phyloP scores from a whole-genome alignment of 2,329 filamentous ascomycete genomes.

The Tolypocladium album region DNA sequence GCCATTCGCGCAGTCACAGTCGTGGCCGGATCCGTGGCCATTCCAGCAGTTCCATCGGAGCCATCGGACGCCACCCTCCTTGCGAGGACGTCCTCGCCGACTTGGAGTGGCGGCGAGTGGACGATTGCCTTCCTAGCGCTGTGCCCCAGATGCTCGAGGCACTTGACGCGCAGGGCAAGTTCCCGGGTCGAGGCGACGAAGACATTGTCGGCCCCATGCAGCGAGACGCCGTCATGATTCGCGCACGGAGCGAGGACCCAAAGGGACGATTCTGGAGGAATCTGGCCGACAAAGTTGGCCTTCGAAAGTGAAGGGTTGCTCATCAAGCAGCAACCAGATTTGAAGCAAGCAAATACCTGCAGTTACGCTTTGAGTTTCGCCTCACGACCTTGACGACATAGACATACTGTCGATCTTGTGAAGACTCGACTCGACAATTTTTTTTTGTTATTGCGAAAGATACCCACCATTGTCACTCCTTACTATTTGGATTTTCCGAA shows the following conservation, averaged over 20 bases:
- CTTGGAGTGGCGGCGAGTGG: constrained; percentile 33
- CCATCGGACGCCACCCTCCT: constrained; percentile 17
- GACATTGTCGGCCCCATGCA: constrained; percentile 93
- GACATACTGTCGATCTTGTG: background rate
- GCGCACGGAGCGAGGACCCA: constrained; percentile 32
- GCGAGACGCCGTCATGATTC: constrained; percentile 43
- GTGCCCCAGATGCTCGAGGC: constrained; percentile 60
- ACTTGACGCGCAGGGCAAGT: constrained; percentile 67
- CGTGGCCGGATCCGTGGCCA: constrained; percentile 26
- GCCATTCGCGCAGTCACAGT: constrained; percentile 25
- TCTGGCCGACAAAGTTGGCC: constrained; percentile 33
- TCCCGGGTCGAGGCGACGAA: constrained; percentile 76
- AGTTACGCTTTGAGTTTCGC: background rate
- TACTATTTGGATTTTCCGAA: constrained; percentile 1
- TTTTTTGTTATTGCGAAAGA: constrained; percentile 9
- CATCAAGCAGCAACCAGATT: background rate
- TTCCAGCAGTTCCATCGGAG: constrained; percentile 28
- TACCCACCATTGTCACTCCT: constrained; percentile 17
- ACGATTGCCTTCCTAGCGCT: constrained; percentile 48
- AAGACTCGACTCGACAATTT: constrained; percentile 9
- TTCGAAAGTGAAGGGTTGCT: constrained; percentile 7
- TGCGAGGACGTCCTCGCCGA: constrained; percentile 29
- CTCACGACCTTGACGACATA: constrained; percentile 1
- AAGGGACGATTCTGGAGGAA: constrained; percentile 37
- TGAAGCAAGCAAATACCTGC: background rate